Evolutionary conservation across 495 filamentous ascomycete genomes (phyloP).

Genomic region (Penicillium salamii): DNA sequence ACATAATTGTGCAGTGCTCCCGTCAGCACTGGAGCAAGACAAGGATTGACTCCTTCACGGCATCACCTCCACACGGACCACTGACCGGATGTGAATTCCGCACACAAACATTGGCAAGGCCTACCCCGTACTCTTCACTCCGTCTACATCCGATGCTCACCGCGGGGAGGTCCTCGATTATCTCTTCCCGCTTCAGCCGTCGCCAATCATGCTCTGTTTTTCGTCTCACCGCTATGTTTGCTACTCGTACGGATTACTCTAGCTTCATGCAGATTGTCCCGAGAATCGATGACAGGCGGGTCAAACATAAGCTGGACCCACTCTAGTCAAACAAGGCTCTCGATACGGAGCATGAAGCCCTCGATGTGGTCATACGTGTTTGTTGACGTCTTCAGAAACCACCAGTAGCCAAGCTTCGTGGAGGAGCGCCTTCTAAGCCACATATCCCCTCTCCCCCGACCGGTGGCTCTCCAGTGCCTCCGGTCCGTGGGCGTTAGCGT

Average conservation of each 20-base stretch:
- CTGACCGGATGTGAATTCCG: too few species aligned
- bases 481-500: slow-evolving; percentile 18
- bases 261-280: slow-evolving; percentile 39
- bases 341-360: too few species aligned
- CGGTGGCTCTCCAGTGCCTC: slow-evolving; percentile 23
- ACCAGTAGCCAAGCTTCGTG: slow-evolving; percentile 34
- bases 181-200: slow-evolving; percentile 72
- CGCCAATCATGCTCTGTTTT: slow-evolving; percentile 75
- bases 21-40: too few species aligned
- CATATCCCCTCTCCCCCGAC: slow-evolving; percentile 22
- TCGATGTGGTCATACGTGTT: too few species aligned
- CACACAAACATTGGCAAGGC: too few species aligned
- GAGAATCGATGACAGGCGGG: slow-evolving; percentile 45
- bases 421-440: slow-evolving; percentile 42
- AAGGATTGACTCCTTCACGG: too few species aligned
- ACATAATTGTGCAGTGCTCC: too few species aligned
- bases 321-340: slow-evolving; percentile 19
- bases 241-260: slow-evolving; percentile 16
- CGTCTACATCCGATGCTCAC: too few species aligned
- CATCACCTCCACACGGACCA: too few species aligned
- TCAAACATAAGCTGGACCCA: slow-evolving; percentile 28
- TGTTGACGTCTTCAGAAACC: slow-evolving; percentile 30
- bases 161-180: too few species aligned
- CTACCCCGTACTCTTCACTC: too few species aligned
- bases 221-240: slow-evolving; percentile 67